Evolutionary conservation across 2,329 filamentous ascomycete genomes (phyloP).

Genomic region (Triangularia setosa): DNA sequence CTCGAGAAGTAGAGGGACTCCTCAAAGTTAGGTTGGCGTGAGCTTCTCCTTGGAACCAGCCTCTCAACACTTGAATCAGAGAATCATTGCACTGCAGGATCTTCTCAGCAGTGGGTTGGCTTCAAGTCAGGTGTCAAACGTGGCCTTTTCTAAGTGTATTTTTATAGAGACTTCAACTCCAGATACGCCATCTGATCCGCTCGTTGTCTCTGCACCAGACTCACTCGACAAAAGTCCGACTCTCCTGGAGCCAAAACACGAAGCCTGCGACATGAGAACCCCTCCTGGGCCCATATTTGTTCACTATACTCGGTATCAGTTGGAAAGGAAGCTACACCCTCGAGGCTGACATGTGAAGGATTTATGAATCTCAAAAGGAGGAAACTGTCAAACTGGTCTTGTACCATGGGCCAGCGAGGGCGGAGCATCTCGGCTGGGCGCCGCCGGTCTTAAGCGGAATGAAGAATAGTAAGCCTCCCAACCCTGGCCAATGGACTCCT

Average conservation of each 20-base stretch:
- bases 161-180: neutral
- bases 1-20: neutral
- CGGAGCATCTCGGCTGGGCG: constrained; percentile 7
- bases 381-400: neutral
- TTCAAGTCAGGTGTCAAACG: neutral
- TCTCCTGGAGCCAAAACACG: neutral
- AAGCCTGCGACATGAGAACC: neutral
- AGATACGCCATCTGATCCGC: neutral
- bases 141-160: neutral
- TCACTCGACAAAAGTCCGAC: neutral
- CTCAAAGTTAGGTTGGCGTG: neutral
- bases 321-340: neutral
- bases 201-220: neutral
- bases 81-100: neutral
- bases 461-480: neutral
- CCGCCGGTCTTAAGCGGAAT: constrained; percentile 1
- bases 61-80: neutral
- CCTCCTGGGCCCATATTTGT: neutral
- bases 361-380: neutral
- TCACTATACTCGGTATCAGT: neutral
- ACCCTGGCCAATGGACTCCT: neutral
- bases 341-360: neutral
- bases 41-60: neutral
- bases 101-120: neutral
- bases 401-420: constrained; percentile 2